Base-by-base conservation (phyloP, 768 basidiomycete species). In the Kwoniella mangroviensis region DNA sequence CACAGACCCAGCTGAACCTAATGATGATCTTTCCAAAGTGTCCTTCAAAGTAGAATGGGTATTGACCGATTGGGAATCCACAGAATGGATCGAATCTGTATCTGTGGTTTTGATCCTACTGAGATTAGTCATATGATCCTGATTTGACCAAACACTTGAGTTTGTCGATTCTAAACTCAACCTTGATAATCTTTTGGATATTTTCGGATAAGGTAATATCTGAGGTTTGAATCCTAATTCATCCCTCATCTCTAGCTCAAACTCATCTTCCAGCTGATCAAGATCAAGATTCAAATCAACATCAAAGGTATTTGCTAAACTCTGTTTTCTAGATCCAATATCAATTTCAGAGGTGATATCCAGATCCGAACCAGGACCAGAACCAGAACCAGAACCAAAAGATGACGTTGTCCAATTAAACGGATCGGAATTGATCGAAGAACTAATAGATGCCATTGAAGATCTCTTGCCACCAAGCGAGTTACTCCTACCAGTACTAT, bases 401-500 rank as follows among this genome's bases (percentile, higher is more conserved):
- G 67, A 68, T 9, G 67, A 68, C 13, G 59, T 60, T 51, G 68
- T 45, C 68, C 68, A 69, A 43, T 55, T 42, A 51, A 68, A 68
- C 9, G 68, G 67, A 57, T 68, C 67, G 17, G 67, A 68, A 10
- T 24, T 53, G 17, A 68, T 40, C 1, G 67, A 68, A 5, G 67
- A 68, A 43, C 34, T 5, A 34, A 6, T 34, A 34, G 34, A 34
- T 34, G 67, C 59, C 40, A 68, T 13, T 3, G 66, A 68, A 41
- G 54, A 42, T 34, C 43, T 57, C 56, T 57, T 56, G 24, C 56
- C 42, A n/a, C 42, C 52, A n/a, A 61, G 59, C 19, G 67, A 68
- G 4, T 24, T 42, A 13, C 56, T 54, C 19, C 54, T 45, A 41
- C 55, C 24, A 21, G 45, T 2, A 58, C 53, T 56, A 10, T 45